Evolutionary conservation across 2,329 filamentous ascomycete species (phyloP), one percentile per base, ranked within the genome.

Genomic region (Xylaria sp.): DNA sequence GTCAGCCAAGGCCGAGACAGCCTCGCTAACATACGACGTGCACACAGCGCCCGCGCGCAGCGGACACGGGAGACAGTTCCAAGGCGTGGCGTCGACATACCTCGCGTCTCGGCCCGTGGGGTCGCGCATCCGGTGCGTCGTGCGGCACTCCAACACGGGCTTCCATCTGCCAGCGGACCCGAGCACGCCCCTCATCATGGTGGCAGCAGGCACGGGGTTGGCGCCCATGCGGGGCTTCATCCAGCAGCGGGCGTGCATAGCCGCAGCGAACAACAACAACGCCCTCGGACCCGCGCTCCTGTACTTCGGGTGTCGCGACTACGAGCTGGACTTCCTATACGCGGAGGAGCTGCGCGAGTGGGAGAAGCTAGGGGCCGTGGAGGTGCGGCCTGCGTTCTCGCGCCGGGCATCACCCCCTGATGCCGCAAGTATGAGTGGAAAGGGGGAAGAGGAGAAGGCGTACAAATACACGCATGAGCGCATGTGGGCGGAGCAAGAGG

Each of bases 291-390:
- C 56, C 2, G 88, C 89, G 0, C 70, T 92, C 23, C 82, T 92
- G 3, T 92, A 91, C 82, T 85, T 72, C 32, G 70, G 66, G 34
- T 71, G 70, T 15, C 68, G 68, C n/a, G 77, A 82, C 18, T 84
- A 85, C 1, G 82, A 82, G 0, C 76, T 80, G 12, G 90, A 92
- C 71, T 83, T 88, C 52, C 75, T 92, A 0, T 92, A 92, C 79
- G 79, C 83, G 0, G 84, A 86, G 0, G 86, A 89, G 70, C 79
- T 92, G 6, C 82, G 84, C 25, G 77, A 76, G 7, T 94, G 91
- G 91, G 84, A 89, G 74, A 68, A 75, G 0, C 75, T 83, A 0
- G 91, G 90, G 1, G 89, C 85, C 0, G 89, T 93, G 0, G 82
- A 86, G 6, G 83, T 93, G 0, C 82, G 85, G 0, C 85, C 87